Base-by-base conservation (phyloP, 2,329 filamentous ascomycete genomes). In the Nannizzia gypsea region DNA sequence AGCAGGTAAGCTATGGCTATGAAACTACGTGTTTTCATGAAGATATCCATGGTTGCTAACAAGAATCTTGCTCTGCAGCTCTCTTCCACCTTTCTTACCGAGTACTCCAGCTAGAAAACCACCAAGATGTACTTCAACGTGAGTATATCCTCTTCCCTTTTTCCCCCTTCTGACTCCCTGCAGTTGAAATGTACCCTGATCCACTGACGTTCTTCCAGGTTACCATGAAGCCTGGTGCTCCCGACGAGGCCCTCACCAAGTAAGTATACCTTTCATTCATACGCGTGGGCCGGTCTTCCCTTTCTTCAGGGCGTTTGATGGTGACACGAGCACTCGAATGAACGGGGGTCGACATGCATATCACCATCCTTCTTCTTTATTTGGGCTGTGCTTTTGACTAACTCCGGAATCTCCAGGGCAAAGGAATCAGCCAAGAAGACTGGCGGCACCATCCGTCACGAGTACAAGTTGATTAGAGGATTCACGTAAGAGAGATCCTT, bases 401-500 rank as follows among this genome's bases (percentile, higher is more conserved):
- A 58, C 36, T 28, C 11, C 22, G 36, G 34, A 38, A 40, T 15
- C 42, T 50, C 17, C 67, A 90, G 88, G 58, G 87, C 88, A 63
- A 95, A 95, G 84, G 77, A 91, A 72, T 77, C 85, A 61, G 88
- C 85, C 67, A 76, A 72, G 62, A 81, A 86, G 46, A 83, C 92
- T 71, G 92, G 92, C 70, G 92, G 90, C 71, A 84, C 83, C 74
- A 93, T 97, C 76, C 83, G 77, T 59, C 85, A 93, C 67, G 88
- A 93, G 73, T 96, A 89, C 80, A 86, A 77, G 63, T 76, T 96
- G 67, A 90, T 96, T 81, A 95, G 92, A 78, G 91, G 87, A 61
- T 96, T 96, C 78, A 86, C 88, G 92, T 96, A 80, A 54, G 36
- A 54, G 36, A 26, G 61, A 36, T 31, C 50, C 34, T n/a, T 44